Percentiles rank a stretch among this genome's conserved stretches.
These are phyloP conservation scores for Fusarium sp. DNA, from an alignment of 2,329 filamentous ascomycete species.

Conservation along the genomic window DNA sequence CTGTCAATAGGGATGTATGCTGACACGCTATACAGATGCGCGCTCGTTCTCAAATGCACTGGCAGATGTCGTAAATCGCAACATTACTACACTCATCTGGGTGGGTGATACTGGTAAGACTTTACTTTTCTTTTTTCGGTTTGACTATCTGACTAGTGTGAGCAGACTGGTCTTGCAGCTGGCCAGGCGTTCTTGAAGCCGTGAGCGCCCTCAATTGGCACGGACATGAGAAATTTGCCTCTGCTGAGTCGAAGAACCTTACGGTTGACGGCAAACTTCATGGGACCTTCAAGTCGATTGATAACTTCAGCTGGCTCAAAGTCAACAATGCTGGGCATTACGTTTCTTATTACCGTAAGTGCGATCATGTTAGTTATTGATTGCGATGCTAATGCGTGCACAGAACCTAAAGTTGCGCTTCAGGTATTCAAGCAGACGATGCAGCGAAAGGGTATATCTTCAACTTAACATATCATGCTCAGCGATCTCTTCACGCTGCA, in stretches of 20 bases:
- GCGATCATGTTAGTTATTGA: no score
- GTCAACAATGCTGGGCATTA: slow-evolving; percentile 67
- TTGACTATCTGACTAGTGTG: not conserved
- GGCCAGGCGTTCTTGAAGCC: slow-evolving; percentile 57
- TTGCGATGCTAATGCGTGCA: rapidly evolving
- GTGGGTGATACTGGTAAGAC: slow-evolving; percentile 61
- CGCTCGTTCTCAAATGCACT: slow-evolving; percentile 58
- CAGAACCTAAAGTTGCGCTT: no score
- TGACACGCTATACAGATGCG: slow-evolving; percentile 42
- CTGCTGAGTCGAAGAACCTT: slow-evolving; percentile 52
- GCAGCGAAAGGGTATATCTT: no score
- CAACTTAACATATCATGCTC: no score
- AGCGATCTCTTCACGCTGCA: no score
- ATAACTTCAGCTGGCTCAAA: slow-evolving; percentile 69
- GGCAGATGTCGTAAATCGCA: slow-evolving; percentile 57
- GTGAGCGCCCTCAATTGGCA: slow-evolving; percentile 56
- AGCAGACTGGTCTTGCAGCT: slow-evolving; percentile 67
- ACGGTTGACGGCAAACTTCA: slow-evolving; percentile 59
- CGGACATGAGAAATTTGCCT: slow-evolving; percentile 54
- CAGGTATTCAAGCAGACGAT: no score
- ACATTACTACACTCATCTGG: slow-evolving; percentile 63
- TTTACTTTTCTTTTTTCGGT: not conserved
- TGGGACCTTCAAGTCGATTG: slow-evolving; percentile 60
- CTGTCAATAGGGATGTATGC: no score
- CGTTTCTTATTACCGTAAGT: no score